Conservation (phyloP, 257 asterid genomes). For the Catharanthus roseus region DNA sequence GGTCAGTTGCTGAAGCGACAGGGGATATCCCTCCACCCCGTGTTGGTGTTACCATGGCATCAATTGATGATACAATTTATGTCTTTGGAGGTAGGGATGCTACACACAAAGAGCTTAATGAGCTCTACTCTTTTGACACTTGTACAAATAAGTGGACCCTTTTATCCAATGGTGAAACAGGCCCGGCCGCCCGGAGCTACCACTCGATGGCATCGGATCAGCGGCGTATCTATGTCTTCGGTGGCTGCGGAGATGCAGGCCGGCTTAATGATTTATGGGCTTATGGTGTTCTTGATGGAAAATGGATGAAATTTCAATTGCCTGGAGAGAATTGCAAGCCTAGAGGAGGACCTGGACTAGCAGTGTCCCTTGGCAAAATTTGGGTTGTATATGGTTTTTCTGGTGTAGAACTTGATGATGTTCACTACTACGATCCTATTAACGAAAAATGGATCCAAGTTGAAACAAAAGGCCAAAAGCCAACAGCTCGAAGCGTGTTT, state of each 20-base stretch:
- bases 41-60: slow-evolving; percentile 78
- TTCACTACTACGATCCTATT: slow-evolving; percentile 50
- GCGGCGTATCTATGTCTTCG: slow-evolving; percentile 52
- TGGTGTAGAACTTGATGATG: slow-evolving; percentile 76
- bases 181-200: slow-evolving; percentile 72
- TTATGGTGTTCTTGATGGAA: slow-evolving; percentile 42
- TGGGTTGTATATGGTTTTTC: slow-evolving; percentile 96
- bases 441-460: slow-evolving; percentile 55
- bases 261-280: slow-evolving; percentile 84
- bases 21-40: slow-evolving; percentile 87
- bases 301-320: slow-evolving; percentile 50
- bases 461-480: slow-evolving; percentile 72
- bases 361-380: slow-evolving; percentile 43
- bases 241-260: slow-evolving; percentile 80
- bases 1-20: slow-evolving; percentile 53
- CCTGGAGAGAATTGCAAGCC: slow-evolving; percentile 65
- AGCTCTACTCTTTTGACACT: slow-evolving; percentile 58
- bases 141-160: slow-evolving; percentile 51
- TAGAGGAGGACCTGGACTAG: slow-evolving; percentile 84
- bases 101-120: slow-evolving; percentile 66
- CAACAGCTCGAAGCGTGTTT: slow-evolving; percentile 68
- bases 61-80: slow-evolving; percentile 50
- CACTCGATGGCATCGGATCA: slow-evolving; percentile 79
- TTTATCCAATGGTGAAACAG: slow-evolving; percentile 35
- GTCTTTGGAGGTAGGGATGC: slow-evolving; percentile 85